Evolutionary conservation across 2,329 filamentous ascomycete genomes (phyloP).

Genomic region (Talaromyces sp.): DNA sequence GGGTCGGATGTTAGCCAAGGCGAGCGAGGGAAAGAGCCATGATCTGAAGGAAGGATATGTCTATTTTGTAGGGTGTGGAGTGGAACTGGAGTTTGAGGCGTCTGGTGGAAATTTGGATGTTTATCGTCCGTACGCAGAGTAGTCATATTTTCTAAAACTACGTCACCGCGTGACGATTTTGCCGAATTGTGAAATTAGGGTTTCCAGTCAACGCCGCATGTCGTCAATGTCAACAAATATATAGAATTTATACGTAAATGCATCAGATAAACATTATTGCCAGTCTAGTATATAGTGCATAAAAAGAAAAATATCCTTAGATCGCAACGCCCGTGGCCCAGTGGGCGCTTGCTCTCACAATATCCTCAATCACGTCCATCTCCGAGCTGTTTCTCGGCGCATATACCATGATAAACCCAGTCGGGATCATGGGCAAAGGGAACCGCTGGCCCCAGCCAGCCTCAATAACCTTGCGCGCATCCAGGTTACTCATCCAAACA

Average conservation of each 20-base stretch:
- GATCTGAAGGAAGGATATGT: constrained; percentile 59
- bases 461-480: constrained; percentile 9
- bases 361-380: constrained; percentile 6
- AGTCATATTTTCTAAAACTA: neutral
- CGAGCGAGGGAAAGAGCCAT: constrained; percentile 44
- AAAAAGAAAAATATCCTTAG: neutral
- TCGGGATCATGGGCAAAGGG: neutral
- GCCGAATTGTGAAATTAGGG: neutral
- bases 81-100: constrained; percentile 45
- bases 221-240: neutral
- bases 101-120: constrained; percentile 40
- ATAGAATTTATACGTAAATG: neutral
- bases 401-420: constrained; percentile 9
- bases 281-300: neutral
- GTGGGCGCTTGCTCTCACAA: constrained; percentile 4
- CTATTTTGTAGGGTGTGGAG: constrained; percentile 61
- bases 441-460: constrained; percentile 11
- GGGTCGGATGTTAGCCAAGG: constrained; percentile 49
- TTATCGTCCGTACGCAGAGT: constrained; percentile 45
- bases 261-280: neutral
- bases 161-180: neutral
- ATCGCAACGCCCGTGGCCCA: constrained; percentile 9
- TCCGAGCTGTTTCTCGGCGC: constrained; percentile 7
- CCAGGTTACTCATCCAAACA: constrained; percentile 7
- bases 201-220: neutral